A percentile compares a stretch with the other conserved stretches of the same genome.
phyloP scores from a whole-genome alignment of 2,329 filamentous ascomycete species.

The Calonectria multiphialidica region DNA sequence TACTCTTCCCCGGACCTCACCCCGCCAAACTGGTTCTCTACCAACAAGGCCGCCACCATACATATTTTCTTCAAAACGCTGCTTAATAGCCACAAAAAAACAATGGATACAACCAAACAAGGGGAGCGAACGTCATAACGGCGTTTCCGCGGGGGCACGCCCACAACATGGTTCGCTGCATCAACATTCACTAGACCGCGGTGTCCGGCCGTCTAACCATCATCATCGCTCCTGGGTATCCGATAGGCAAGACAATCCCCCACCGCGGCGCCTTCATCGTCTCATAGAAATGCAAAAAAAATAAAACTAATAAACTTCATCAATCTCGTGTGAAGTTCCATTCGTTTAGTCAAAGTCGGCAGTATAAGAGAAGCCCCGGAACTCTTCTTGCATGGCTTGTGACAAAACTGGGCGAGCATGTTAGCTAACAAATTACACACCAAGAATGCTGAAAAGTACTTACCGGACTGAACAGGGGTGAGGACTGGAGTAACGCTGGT shows the following conservation, averaged over 20 bases:
- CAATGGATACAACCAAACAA: slow-evolving; percentile 32
- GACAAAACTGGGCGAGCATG: slow-evolving; percentile 77
- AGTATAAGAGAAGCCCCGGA: slow-evolving; percentile 98
- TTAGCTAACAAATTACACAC: slow-evolving; percentile 40
- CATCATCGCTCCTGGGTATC: slow-evolving; percentile 44
- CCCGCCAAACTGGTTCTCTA: slow-evolving; percentile 31
- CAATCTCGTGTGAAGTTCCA: slow-evolving; percentile 31
- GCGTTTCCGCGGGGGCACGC: slow-evolving; percentile 20
- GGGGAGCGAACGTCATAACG: slow-evolving; percentile 32
- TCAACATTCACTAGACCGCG: slow-evolving; percentile 35
- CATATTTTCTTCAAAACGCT: slow-evolving; percentile 36
- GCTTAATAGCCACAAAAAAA: slow-evolving; percentile 32
- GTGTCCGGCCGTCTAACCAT: slow-evolving; percentile 40
- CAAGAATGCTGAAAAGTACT: slow-evolving; percentile 51
- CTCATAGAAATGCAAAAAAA: slow-evolving; percentile 38
- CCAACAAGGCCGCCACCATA: slow-evolving; percentile 30
- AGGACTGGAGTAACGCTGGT: slow-evolving; percentile 98
- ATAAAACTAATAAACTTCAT: slow-evolving; percentile 12
- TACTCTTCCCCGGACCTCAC: slow-evolving; percentile 31
- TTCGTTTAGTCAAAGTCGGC: slow-evolving; percentile 81
- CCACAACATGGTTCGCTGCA: slow-evolving; percentile 31
- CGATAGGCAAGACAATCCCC: slow-evolving; percentile 44
- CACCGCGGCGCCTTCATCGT: slow-evolving; percentile 41
- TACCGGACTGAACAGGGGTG: slow-evolving; percentile 97
- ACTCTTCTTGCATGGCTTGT: slow-evolving; percentile 99